Evolutionary conservation across 2,329 filamentous ascomycete species (phyloP).

Genomic region (Ceratocystis albifundus): DNA sequence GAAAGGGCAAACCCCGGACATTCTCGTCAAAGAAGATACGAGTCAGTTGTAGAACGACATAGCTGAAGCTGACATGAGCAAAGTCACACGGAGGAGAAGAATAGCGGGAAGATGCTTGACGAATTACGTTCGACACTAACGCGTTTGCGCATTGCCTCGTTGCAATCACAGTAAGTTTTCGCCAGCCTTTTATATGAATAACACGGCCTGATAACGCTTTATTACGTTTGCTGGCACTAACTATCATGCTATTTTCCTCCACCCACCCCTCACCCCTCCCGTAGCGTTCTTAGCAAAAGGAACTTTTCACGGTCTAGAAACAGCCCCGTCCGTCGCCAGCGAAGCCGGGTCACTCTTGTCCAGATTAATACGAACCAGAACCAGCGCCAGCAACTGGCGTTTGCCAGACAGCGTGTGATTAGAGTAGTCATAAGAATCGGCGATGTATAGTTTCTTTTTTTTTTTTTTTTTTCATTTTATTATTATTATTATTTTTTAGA

Average conservation of each 20-base stretch:
- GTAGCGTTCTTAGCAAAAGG: conserved; percentile 11
- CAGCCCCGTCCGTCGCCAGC: conserved; percentile 26
- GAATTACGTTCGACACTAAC: conserved; percentile 36
- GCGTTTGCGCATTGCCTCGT: conserved; percentile 38
- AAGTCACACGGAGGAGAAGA: too few species aligned
- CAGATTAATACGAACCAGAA: conserved; percentile 22
- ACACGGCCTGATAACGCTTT: not conserved
- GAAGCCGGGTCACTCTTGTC: conserved; percentile 27
- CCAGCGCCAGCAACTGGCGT: conserved; percentile 27
- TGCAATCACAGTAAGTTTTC: conserved; percentile 38
- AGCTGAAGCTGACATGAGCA: too few species aligned
- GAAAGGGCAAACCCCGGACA: too few species aligned
- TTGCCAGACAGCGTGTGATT: conserved; percentile 29
- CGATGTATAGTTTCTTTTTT: not conserved
- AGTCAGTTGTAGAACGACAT: too few species aligned
- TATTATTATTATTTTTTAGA: too few species aligned
- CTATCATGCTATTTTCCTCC: not conserved
- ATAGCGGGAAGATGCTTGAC: conserved; percentile 29
- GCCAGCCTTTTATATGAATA: not conserved
- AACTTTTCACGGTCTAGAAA: not conserved
- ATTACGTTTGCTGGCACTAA: not conserved
- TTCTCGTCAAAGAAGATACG: too few species aligned
- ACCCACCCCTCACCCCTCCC: not conserved
- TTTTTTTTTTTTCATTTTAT: too few species aligned
- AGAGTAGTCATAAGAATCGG: conserved; percentile 9